Evolutionary conservation across 768 basidiomycete species (phyloP), one percentile per base, ranked within the genome.

Genomic region (Vararia minispora): DNA sequence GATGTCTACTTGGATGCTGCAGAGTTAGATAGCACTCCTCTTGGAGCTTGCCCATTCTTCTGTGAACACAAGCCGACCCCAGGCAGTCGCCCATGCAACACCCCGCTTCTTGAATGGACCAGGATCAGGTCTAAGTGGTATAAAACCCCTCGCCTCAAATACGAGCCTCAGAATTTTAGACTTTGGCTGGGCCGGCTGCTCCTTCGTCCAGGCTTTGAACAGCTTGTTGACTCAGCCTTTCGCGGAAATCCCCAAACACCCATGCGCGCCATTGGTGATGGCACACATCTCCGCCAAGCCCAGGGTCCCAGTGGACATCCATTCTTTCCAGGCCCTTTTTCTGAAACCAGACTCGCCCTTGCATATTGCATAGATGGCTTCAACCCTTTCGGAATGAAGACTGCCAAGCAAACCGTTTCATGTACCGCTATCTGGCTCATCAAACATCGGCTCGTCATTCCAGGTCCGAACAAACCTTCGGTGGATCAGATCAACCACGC

Each of bases 371-470:
- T 36, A 6, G 35, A 36, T 17, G 35, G 35, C 12, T 36, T 36
- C 35, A 36, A 36, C 20, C 35, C 35, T n/a, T 36, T 36, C 25
- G 13, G 23, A 16, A 38, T 8, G 11, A 30, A 37, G 18, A 21
- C 31, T 12, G 40, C 40, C 17, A 35, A 35, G 26, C 23, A 46
- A 16, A 34, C 18, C 8, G 27, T 27, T 3, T 41, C 38, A 10
- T 17, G 40, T 9, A 44, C 46, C 9, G 39, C 37, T 28, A 51
- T 52, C 3, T 47, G 37, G 18, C 22, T 52, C 26, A 27, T 39
- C 3, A 50, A 50, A 32, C 33, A 44, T n/a, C 51, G 52, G 30
- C 42, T 52, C 13, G 27, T 52, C n/a, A 44, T 51, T 22, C 50
- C 50, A 17, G 51, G 51, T 9, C 51, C 52, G 7, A 18, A 37